Evolutionary conservation across 2,329 filamentous ascomycete genomes (phyloP).

Genomic region (Fusarium staphyleae): DNA sequence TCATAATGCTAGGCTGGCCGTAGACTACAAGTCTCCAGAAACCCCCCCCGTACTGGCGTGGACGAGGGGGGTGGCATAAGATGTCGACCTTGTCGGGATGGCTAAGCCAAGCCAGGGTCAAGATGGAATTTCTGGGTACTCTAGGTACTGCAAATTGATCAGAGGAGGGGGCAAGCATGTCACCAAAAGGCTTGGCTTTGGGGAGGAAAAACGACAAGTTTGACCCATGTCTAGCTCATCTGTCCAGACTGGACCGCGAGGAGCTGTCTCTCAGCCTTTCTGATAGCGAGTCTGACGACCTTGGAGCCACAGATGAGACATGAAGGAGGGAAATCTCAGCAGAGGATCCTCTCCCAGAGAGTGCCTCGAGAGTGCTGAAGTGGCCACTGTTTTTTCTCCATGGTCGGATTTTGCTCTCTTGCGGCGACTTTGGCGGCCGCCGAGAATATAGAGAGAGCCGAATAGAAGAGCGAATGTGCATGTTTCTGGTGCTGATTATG

Average conservation of each 20-base stretch:
- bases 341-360: slow-evolving; percentile 20
- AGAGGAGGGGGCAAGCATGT: slow-evolving; percentile 38
- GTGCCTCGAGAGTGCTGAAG: slow-evolving; percentile 13
- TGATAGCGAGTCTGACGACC: slow-evolving; percentile 31
- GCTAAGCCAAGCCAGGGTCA: slow-evolving; percentile 31
- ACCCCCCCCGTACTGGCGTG: slow-evolving; percentile 35
- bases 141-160: slow-evolving; percentile 39
- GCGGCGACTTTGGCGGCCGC: slow-evolving; percentile 15
- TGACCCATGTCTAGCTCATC: slow-evolving; percentile 37
- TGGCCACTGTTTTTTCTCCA: slow-evolving; percentile 23
- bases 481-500: not conserved
- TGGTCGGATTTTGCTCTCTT: slow-evolving; percentile 12
- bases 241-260: slow-evolving; percentile 23
- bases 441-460: not conserved
- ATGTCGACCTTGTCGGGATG: slow-evolving; percentile 29
- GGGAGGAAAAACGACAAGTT: slow-evolving; percentile 21
- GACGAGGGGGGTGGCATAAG: slow-evolving; percentile 24
- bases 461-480: slow-evolving; percentile 2
- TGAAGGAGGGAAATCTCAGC: slow-evolving; percentile 23
- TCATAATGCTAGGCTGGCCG: slow-evolving; percentile 36
- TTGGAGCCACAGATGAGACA: slow-evolving; percentile 37
- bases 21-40: slow-evolving; percentile 31
- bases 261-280: slow-evolving; percentile 27
- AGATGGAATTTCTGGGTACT: slow-evolving; percentile 36
- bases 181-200: slow-evolving; percentile 30